Conservation (phyloP, 2,329 filamentous ascomycete species). For the Cephalotrichum gorgonifer region DNA sequence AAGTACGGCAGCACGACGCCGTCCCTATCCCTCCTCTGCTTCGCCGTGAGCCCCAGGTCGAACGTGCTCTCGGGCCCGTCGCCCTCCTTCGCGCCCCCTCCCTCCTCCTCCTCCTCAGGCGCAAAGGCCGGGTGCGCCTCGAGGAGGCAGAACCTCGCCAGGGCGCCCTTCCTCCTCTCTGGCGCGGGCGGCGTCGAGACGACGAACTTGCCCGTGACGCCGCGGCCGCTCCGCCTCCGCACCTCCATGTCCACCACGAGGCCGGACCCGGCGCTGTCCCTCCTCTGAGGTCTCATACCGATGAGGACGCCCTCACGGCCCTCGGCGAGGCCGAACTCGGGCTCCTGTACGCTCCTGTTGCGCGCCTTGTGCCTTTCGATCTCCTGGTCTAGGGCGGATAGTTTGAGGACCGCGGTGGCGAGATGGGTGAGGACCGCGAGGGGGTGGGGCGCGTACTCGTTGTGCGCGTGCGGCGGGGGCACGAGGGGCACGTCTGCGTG, state of each 20-base stretch:
- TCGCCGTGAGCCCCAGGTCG: conserved; percentile 76
- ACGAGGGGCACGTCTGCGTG: conserved; percentile 66
- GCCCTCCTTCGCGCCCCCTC: conserved; percentile 28
- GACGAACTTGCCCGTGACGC: conserved; percentile 59
- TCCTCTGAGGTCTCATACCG: conserved; percentile 46
- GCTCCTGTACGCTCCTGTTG: conserved; percentile 64
- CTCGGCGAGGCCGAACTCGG: conserved; percentile 69
- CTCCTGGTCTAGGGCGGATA: conserved; percentile 64
- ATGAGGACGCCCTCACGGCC: conserved; percentile 69
- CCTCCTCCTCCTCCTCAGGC: conserved; percentile 26
- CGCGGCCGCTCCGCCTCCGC: conserved; percentile 69
- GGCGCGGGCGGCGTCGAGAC: conserved; percentile 20
- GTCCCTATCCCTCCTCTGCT: conserved; percentile 77
- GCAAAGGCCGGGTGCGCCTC: conserved; percentile 67
- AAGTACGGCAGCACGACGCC: conserved; percentile 91
- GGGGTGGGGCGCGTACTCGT: conserved; percentile 56
- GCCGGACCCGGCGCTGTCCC: conserved; percentile 21
- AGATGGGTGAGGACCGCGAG: conserved; percentile 69
- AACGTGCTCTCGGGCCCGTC: conserved; percentile 67
- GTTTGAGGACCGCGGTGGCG: conserved; percentile 73
- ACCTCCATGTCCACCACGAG: conserved; percentile 83
- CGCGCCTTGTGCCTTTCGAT: conserved; percentile 64
- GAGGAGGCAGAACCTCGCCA: conserved; percentile 41
- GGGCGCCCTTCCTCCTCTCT: conserved; percentile 17
- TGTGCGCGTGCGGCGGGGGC: conserved; percentile 27